Conservation (phyloP, 768 basidiomycete species). For the Exsudoporus frostii region DNA sequence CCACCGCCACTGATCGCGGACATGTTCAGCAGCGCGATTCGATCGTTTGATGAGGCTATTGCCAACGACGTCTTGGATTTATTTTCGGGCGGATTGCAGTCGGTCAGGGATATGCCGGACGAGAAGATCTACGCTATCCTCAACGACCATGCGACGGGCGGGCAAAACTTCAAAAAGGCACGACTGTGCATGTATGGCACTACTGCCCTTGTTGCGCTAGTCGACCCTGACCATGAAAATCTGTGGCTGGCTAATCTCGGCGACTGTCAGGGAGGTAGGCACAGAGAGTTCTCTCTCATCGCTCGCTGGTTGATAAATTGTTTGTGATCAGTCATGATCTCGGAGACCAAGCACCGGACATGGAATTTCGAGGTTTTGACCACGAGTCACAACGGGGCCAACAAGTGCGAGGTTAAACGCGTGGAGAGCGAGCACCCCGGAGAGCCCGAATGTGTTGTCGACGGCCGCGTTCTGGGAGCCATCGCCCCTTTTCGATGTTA, state of each 20-base stretch:
- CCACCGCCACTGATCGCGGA: constrained; percentile 52
- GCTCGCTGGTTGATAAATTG: constrained; percentile 8
- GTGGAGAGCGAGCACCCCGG: constrained; percentile 63
- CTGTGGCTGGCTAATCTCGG: constrained; percentile 81
- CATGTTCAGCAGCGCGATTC: constrained; percentile 55
- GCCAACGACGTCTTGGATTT: constrained; percentile 61
- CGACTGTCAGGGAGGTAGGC: constrained; percentile 74
- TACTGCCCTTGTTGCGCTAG: constrained; percentile 69
- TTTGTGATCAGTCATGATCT: constrained; percentile 46
- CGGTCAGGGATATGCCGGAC: constrained; percentile 51
- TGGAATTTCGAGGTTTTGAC: constrained; percentile 66
- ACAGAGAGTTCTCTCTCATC: not conserved
- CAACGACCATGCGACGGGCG: constrained; percentile 59
- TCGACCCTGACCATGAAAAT: constrained; percentile 65
- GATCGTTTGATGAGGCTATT: constrained; percentile 64
- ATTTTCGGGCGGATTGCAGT: constrained; percentile 53
- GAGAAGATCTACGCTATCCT: constrained; percentile 55
- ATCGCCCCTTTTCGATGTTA: constrained; percentile 75
- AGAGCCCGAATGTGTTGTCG: constrained; percentile 64
- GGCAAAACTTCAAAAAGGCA: constrained; percentile 60
- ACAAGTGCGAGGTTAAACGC: constrained; percentile 61
- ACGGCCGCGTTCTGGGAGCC: constrained; percentile 70
- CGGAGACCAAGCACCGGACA: constrained; percentile 42
- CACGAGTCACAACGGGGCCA: constrained; percentile 68
- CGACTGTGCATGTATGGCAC: constrained; percentile 77